Evolutionary conservation across 495 filamentous ascomycete species (phyloP).

Genomic region (Bacidia rubella): DNA sequence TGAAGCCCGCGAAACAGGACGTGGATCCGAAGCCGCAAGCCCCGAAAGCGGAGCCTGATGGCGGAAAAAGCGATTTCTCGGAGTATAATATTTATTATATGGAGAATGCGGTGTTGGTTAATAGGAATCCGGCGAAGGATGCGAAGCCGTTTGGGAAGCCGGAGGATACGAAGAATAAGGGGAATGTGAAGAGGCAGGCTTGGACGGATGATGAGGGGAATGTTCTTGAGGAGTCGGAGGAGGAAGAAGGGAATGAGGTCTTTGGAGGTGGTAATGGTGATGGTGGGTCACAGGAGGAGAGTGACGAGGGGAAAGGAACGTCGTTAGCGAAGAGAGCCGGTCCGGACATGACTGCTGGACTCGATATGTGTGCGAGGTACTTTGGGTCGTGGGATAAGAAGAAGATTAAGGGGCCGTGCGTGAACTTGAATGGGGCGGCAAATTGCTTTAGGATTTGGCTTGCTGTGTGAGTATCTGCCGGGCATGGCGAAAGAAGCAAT

Average conservation of each 20-base stretch:
- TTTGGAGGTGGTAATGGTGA: background rate
- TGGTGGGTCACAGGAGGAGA: background rate
- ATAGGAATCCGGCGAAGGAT: background rate
- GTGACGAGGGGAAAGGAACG: background rate
- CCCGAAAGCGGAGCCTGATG: constrained; percentile 2
- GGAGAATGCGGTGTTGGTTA: background rate
- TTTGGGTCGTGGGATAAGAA: background rate
- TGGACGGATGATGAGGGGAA: background rate
- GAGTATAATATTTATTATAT: background rate
- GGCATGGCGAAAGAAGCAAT: no score
- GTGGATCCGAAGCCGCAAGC: background rate
- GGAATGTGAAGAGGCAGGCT: background rate
- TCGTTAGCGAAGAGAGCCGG: background rate
- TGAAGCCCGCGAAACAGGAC: constrained; percentile 1
- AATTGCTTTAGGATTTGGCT: background rate
- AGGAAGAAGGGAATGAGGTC: background rate
- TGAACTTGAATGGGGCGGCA: background rate
- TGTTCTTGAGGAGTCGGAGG: background rate
- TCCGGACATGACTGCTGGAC: background rate
- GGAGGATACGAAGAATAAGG: background rate
- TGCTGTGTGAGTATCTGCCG: no score
- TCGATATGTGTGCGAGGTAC: background rate
- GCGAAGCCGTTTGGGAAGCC: background rate
- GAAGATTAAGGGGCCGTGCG: background rate
- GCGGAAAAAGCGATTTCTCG: background rate